Conservation (phyloP, 2,329 filamentous ascomycete species). For the Didymella arachidicola region DNA sequence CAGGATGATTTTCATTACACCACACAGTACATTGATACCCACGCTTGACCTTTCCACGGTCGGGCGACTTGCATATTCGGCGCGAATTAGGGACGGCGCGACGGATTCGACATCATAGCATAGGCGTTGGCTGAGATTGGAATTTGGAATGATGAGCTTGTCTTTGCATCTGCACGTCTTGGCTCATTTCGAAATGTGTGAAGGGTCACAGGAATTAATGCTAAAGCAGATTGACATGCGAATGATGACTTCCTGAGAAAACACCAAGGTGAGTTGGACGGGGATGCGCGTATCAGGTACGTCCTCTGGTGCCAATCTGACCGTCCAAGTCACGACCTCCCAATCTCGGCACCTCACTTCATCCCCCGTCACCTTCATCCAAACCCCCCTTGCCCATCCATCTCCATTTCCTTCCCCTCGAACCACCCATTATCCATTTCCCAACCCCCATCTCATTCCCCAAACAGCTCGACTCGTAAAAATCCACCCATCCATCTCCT, state of each 20-base stretch:
- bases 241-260: neutral
- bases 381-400: too few relatives aligned
- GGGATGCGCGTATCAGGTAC: neutral
- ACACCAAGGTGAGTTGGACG: too few relatives aligned
- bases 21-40: conserved; percentile 42
- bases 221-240: neutral
- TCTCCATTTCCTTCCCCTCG: too few relatives aligned
- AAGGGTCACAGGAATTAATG: neutral
- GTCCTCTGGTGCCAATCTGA: neutral
- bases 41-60: conserved; percentile 21
- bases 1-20: conserved; percentile 28
- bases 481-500: too few relatives aligned
- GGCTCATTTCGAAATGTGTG: neutral
- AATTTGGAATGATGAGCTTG: neutral
- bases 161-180: neutral
- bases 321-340: conserved; percentile 16
- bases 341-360: conserved; percentile 19
- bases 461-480: too few relatives aligned
- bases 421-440: too few relatives aligned
- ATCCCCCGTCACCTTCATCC: conserved; percentile 4
- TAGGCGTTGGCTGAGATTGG: conserved; percentile 20
- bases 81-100: conserved; percentile 27
- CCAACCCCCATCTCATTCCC: too few relatives aligned
- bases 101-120: conserved; percentile 24
- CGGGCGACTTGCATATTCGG: conserved; percentile 36